These are phyloP conservation scores for Candida xiaguanensis DNA, from an alignment of 805 yeast species.

Conservation along the genomic window DNA sequence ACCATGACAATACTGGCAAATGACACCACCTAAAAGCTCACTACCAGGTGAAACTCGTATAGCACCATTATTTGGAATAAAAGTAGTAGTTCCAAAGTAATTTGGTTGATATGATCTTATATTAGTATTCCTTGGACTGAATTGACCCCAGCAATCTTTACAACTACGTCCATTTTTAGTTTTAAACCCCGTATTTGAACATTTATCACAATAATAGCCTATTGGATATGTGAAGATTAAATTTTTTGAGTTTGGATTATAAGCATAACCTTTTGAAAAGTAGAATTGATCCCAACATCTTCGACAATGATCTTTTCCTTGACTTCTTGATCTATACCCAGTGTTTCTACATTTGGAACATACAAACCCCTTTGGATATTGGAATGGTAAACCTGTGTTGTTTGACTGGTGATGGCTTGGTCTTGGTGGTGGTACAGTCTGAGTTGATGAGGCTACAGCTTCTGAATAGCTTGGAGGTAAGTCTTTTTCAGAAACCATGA, in stretches of 20 bases:
- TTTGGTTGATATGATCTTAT: background rate
- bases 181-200: conserved; percentile 69
- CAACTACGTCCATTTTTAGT: conserved; percentile 65
- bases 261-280: conserved; percentile 24
- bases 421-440: conserved; percentile 5
- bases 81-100: conserved; percentile 10
- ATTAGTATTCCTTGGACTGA: conserved; percentile 38
- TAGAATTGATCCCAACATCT: conserved; percentile 57
- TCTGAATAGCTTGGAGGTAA: no score
- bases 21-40: conserved; percentile 65
- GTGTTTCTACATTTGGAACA: conserved; percentile 75
- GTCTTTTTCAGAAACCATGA: no score
- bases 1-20: conserved; percentile 74
- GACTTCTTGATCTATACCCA: conserved; percentile 56
- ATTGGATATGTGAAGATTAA: conserved; percentile 68
- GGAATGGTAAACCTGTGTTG: conserved; percentile 55
- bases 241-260: conserved; percentile 41
- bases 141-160: conserved; percentile 59
- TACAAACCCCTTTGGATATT: conserved; percentile 56
- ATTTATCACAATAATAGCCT: conserved; percentile 59
- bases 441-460: conserved; percentile 8
- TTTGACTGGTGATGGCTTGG: conserved; percentile 40
- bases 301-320: conserved; percentile 53
- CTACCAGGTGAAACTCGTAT: conserved; percentile 70
- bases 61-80: conserved; percentile 12